phyloP scores from a whole-genome alignment of 1,139 yeast genomes.

The Eremothecium coryli region DNA sequence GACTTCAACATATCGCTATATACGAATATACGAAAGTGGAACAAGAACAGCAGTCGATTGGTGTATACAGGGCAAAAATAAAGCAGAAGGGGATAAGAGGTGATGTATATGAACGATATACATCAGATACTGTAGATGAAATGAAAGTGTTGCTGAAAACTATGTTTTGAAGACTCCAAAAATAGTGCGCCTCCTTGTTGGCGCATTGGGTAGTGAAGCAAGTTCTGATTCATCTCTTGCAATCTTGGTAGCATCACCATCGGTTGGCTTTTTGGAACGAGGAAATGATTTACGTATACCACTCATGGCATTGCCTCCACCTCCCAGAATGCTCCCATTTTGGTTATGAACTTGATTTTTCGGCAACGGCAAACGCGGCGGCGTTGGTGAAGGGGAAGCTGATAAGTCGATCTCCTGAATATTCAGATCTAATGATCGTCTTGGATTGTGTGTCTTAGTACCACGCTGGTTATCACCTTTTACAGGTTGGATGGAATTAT shows the following conservation, averaged over 20 bases:
- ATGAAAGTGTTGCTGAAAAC: no score
- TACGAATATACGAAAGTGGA: no score
- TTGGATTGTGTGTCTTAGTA: constrained; percentile 1
- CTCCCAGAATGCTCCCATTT: no score
- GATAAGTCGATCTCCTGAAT: constrained; percentile 25
- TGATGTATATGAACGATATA: no score
- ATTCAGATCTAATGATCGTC: constrained; percentile 23
- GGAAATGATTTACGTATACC: constrained; percentile 20
- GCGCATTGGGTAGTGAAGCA: neutral
- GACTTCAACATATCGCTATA: no score
- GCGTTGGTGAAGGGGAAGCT: constrained; percentile 13
- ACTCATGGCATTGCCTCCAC: constrained; percentile 8
- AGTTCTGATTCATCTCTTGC: constrained; percentile 9
- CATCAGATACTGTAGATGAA: no score
- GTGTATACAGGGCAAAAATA: no score
- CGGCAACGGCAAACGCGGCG: neutral
- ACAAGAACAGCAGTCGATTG: no score
- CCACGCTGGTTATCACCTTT: constrained; percentile 6
- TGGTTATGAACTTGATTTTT: neutral
- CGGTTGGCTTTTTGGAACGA: constrained; percentile 24
- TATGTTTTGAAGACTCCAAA: constrained; percentile 19
- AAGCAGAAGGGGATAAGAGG: no score
- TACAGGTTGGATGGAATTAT: constrained; percentile 1
- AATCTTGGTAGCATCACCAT: constrained; percentile 22
- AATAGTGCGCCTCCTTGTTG: constrained; percentile 21